Evolutionary conservation across 352 stramenopile genomes (phyloP), one percentile per base, ranked within the genome.

Genomic region (Blastocystis sp.): DNA sequence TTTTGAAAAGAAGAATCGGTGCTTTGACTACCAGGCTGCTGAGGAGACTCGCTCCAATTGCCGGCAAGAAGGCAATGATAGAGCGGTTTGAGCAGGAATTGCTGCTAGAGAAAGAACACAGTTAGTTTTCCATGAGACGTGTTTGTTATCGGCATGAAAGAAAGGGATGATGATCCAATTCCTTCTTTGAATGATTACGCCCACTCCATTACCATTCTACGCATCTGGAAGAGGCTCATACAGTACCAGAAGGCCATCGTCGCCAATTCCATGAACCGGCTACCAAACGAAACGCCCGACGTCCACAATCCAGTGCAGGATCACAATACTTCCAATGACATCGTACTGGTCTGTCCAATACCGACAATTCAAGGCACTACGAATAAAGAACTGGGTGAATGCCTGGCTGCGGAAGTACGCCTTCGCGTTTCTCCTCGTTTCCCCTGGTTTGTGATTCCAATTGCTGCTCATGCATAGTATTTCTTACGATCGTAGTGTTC

Each of bases 11-110:
- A 12, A 45, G 12, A 65, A 29, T 62, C 29, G 45, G 12, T 24
- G 29, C 24, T 62, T 85, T 85, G 24, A 85, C 29, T 6, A 69
- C 24, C 61, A 85, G 16, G 74, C 50, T 85, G 29, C 65, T 85
- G 21, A 13, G 29, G 21, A 2, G 33, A 26, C 29, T 85, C 1
- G 33, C 69, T 21, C 74, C 45, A 1, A 35, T 69, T 33, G 74
- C 41, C 37, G 74, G 74, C 51, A 85, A 85, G 74, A 85, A 85
- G 51, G 74, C 51, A 39, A 69, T 85, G 59, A 59, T 55, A 26
- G 50, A 85, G 31, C 33, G 69, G 65, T 69, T 67, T 16, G 74
- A 85, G 50, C n/a, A n/a, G 33, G 45, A 67, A 9, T 59, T 85
- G 26, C 63, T 62, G 69, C n/a, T 45, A 70, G 31, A 33, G 13